A percentile compares a stretch with the other conserved stretches of the same genome.
Evolutionary conservation across 148 eudicot genomes (phyloP).

Genomic region (Spergularia marina): DNA sequence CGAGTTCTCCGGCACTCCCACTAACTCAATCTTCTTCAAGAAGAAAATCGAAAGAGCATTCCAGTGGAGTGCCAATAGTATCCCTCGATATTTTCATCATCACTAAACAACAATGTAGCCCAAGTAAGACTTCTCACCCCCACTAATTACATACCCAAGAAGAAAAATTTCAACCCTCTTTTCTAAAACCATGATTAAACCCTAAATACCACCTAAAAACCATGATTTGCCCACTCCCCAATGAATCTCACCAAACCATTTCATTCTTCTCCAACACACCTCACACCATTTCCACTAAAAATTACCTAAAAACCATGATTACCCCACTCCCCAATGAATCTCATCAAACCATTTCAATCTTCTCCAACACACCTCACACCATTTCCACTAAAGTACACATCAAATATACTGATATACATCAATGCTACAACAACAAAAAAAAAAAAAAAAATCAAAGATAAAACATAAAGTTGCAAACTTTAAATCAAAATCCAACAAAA

Average conservation of each 20-base stretch:
- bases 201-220: background rate
- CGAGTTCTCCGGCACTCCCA: no score
- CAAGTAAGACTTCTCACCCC: background rate
- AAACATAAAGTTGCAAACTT: conserved; percentile 3
- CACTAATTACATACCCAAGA: background rate
- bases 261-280: no score
- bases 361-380: no score
- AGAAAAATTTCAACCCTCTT: background rate
- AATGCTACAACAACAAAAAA: background rate
- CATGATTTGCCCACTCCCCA: background rate
- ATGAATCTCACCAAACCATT: background rate
- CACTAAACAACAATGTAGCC: conserved; percentile 4
- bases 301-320: background rate
- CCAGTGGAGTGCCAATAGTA: background rate
- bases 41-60: no score
- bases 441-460: background rate
- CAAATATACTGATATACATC: no score
- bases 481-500: background rate
- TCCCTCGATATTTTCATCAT: background rate
- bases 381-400: no score
- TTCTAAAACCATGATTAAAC: background rate
- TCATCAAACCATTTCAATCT: no score
- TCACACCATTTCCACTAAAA: no score
- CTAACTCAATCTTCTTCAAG: no score
- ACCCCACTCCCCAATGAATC: background rate